A percentile compares a stretch with the other conserved stretches of the same genome.
Conservation (phyloP, 352 stramenopile species). For the Globisporangium okanoganense region DNA sequence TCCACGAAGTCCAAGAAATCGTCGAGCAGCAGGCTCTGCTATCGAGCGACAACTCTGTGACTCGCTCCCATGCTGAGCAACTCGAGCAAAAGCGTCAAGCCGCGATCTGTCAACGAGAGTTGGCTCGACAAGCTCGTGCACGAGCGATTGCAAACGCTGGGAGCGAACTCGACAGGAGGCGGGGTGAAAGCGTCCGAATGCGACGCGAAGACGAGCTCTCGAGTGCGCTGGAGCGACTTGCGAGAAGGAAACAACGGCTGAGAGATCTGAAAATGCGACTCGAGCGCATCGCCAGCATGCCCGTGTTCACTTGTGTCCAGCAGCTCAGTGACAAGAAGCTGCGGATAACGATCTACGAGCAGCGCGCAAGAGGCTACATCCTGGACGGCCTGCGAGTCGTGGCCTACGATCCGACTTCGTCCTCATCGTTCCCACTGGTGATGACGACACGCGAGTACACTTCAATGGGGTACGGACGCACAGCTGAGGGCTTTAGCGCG, state of each 20-base stretch:
- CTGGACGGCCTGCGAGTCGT: conserved; percentile 46
- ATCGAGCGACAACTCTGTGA: neutral
- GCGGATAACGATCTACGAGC: conserved; percentile 36
- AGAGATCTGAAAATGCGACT: conserved; percentile 16
- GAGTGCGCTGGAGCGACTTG: conserved; percentile 20
- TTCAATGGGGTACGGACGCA: conserved; percentile 46
- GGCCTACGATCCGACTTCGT: conserved; percentile 49
- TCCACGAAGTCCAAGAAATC: neutral
- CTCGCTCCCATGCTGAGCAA: neutral
- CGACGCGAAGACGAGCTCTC: conserved; percentile 39
- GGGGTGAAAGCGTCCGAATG: conserved; percentile 47
- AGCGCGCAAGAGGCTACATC: conserved; percentile 39
- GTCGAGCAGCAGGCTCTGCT: neutral
- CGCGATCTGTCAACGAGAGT: conserved; percentile 12
- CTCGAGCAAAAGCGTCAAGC: conserved; percentile 23
- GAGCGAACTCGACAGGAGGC: conserved; percentile 24
- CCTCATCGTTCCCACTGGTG: conserved; percentile 26
- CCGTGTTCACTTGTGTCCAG: conserved; percentile 35
- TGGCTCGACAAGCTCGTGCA: conserved; percentile 14
- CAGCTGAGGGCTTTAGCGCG: conserved; percentile 25
- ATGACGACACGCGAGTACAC: conserved; percentile 43
- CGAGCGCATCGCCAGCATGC: conserved; percentile 18
- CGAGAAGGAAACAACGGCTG: conserved; percentile 12
- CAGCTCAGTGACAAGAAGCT: conserved; percentile 43
- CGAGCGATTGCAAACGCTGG: conserved; percentile 12